Base-by-base conservation (phyloP, 2,329 filamentous ascomycete species). In the Pseudogymnoascus sp. region DNA sequence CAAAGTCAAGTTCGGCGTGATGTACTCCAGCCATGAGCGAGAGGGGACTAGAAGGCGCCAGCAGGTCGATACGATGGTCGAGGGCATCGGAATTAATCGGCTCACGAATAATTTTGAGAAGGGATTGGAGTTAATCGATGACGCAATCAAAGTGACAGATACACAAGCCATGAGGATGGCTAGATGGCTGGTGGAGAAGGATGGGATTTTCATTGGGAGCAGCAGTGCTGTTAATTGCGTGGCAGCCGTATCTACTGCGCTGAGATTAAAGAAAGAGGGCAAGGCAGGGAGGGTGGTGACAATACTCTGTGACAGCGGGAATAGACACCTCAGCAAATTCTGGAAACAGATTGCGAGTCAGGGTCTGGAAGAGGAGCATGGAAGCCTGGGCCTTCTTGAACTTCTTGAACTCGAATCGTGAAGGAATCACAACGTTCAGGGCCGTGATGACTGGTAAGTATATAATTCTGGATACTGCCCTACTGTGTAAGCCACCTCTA, bases 151-250 rank as follows among this genome's bases (percentile, higher is more conserved):
- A 64, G 91, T 99, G 12, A 90, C 85, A 2, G 95, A 99, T 74
- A 84, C 86, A 59, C 92, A 99, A 78, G 94, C 94, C 11, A 86
- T 90, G 73, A 83, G 82, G 62, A 99, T 99, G 94, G 94, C 93
- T n/a, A 82, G 91, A 66, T 97, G 92, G 91, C 78, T 99, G 41
- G 93, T 97, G 7, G 92, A 97, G 76, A 89, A 92, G 66, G 94
- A 99, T 74, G 94, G 94, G 6, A 87, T 99, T 61, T 99, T 99
- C 71, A 82, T 92, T 41, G 95, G 94, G 7, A 96, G 92, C 73
- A 96, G 91, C 73, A 96, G 90, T 74, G 89, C 92, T n/a, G 93
- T 99, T 60, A 99, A 99, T 74, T 96, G 92, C 81, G 89, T 90
- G 42, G 91, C 89, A 4, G 89, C 90, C 22, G 86, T 90, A 8